Conservation (phyloP, 139 green algal species). For the Dunaliella sp. region DNA sequence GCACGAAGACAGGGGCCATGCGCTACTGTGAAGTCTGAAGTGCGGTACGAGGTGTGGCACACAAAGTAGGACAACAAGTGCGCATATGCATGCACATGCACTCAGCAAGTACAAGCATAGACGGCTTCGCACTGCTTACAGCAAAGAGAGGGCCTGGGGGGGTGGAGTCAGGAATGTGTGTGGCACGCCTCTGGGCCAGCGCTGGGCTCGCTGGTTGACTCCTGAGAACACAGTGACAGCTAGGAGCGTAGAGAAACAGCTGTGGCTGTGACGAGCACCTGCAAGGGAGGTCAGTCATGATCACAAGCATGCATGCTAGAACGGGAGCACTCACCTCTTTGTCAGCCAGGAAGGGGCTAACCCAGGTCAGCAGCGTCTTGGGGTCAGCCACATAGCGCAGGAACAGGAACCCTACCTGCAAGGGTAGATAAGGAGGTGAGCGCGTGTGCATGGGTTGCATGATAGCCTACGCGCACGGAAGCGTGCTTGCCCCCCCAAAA, state of each 20-base stretch:
- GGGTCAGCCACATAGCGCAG: conserved; percentile 88
- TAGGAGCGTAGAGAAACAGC: no score
- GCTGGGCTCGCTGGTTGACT: no score
- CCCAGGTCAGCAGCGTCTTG: conserved; percentile 84
- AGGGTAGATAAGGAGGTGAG: no score
- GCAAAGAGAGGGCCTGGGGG: not conserved
- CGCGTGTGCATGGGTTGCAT: no score
- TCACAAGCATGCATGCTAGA: conserved; percentile 11
- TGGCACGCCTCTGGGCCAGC: not conserved
- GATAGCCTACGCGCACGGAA: no score
- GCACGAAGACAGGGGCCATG: not conserved
- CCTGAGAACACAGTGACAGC: no score
- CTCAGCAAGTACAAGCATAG: not conserved
- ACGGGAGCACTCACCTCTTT: conserved; percentile 60
- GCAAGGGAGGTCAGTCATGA: no score
- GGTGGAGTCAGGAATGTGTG: not conserved
- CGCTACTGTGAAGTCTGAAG: not conserved
- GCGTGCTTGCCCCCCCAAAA: not conserved
- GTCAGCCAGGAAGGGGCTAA: conserved; percentile 79
- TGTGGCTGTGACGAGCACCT: no score
- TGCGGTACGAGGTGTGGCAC: no score
- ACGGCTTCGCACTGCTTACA: not conserved
- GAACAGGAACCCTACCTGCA: conserved; percentile 92
- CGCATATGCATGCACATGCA: no score
- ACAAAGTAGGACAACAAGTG: no score